phyloP scores from a whole-genome alignment of 768 basidiomycete genomes.

The Tricholomella constricta region DNA sequence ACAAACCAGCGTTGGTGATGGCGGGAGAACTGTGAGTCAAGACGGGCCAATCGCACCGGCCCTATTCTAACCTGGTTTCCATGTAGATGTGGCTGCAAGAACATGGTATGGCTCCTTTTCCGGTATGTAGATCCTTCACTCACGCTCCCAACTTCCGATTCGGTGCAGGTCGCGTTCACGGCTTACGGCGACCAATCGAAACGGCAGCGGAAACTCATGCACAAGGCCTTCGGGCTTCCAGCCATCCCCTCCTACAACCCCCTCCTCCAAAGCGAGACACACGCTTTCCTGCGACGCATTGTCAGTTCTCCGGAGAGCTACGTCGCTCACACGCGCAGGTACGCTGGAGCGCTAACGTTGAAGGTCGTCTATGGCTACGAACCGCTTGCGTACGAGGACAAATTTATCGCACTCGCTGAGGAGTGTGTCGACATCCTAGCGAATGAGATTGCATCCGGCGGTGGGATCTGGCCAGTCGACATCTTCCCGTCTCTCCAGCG shows the following conservation, averaged over 20 bases:
- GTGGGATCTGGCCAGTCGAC: slow-evolving; percentile 54
- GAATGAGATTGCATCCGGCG: slow-evolving; percentile 42
- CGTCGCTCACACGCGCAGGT: slow-evolving; percentile 44
- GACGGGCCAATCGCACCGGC: slow-evolving; percentile 5
- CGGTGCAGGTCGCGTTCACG: slow-evolving; percentile 59
- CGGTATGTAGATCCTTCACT: background rate
- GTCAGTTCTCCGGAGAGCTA: slow-evolving; percentile 44
- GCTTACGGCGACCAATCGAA: slow-evolving; percentile 62
- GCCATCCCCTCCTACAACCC: slow-evolving; percentile 59
- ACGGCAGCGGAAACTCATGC: slow-evolving; percentile 68
- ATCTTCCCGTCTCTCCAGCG: slow-evolving; percentile 50
- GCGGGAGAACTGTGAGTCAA: slow-evolving; percentile 63
- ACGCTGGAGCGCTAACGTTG: slow-evolving; percentile 58
- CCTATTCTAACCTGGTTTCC: slow-evolving; percentile 18
- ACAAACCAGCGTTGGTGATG: slow-evolving; percentile 73
- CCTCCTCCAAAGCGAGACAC: slow-evolving; percentile 56
- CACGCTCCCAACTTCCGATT: background rate
- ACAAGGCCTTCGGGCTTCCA: slow-evolving; percentile 57
- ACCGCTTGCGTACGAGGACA: slow-evolving; percentile 36
- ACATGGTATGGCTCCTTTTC: slow-evolving; percentile 50
- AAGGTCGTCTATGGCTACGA: slow-evolving; percentile 67
- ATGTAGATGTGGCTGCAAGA: slow-evolving; percentile 60
- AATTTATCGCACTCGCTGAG: slow-evolving; percentile 42
- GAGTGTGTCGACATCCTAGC: slow-evolving; percentile 44
- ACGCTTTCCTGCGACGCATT: slow-evolving; percentile 56